These are phyloP conservation scores for Dioscorea alata DNA, from an alignment of 106 monocot species.

Conservation along the genomic window DNA sequence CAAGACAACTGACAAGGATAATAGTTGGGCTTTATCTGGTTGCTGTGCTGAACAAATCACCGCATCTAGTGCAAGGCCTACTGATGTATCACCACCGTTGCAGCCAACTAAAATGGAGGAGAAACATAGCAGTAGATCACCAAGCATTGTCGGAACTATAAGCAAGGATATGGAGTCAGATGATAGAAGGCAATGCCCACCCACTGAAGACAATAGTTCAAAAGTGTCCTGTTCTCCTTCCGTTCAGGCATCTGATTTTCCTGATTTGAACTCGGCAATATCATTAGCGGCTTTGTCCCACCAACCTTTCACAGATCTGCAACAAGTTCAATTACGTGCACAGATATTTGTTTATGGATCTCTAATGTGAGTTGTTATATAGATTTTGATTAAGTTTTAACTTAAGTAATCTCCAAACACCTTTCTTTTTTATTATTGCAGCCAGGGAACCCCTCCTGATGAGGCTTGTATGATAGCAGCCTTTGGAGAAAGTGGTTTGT, in stretches of 20 bases:
- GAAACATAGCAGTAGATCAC: slow-evolving; percentile 9
- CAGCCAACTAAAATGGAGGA: slow-evolving; percentile 8
- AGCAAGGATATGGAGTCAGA: slow-evolving; percentile 22
- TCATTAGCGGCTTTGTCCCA: slow-evolving; percentile 33
- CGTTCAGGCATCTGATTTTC: slow-evolving; percentile 40
- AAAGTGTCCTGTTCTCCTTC: slow-evolving; percentile 24
- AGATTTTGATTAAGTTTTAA: slow-evolving; percentile 1
- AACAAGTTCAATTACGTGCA: slow-evolving; percentile 90
- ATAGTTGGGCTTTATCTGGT: slow-evolving; percentile 10
- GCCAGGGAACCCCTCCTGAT: slow-evolving; percentile 83
- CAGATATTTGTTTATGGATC: slow-evolving; percentile 98
- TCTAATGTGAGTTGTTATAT: slow-evolving; percentile 61
- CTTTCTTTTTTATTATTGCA: slow-evolving; percentile 34
- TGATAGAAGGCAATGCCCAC: slow-evolving; percentile 12
- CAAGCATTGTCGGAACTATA: slow-evolving; percentile 5
- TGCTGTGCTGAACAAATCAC: slow-evolving; percentile 11
- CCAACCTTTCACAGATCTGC: slow-evolving; percentile 80
- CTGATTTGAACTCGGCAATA: slow-evolving; percentile 55
- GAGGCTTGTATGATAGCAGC: slow-evolving; percentile 57
- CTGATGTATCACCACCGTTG: slow-evolving; percentile 20
- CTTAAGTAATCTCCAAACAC: background rate
- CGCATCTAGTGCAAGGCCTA: slow-evolving; percentile 17
- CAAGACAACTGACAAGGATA: slow-evolving; percentile 20
- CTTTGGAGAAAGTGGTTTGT: slow-evolving; percentile 74
- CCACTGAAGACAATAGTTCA: slow-evolving; percentile 15